phyloP scores from a whole-genome alignment of 176 grass and related monocot species.

The Eleusine coracana region DNA sequence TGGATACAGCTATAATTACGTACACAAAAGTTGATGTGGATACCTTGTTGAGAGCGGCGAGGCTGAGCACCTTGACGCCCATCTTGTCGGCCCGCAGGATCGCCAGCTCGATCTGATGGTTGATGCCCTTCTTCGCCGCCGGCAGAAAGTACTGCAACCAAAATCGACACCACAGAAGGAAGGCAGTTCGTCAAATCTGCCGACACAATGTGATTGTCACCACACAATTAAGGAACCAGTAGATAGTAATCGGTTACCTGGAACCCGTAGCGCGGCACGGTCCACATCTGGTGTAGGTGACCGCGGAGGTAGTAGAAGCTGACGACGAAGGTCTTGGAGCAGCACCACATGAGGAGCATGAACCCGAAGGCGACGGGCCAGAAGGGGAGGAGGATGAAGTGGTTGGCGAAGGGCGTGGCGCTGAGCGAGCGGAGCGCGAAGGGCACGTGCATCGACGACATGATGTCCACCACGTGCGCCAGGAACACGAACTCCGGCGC shows the following conservation, averaged over 20 bases:
- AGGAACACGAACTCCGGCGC: conserved; percentile 85
- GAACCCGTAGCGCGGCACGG: conserved; percentile 79
- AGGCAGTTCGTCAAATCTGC: background rate
- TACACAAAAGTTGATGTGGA: too few species aligned
- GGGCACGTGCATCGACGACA: conserved; percentile 72
- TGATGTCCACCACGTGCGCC: conserved; percentile 75
- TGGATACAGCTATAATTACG: background rate
- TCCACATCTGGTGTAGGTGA: conserved; percentile 72
- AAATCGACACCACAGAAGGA: too few species aligned
- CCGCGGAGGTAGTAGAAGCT: conserved; percentile 72
- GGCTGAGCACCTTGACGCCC: conserved; percentile 93
- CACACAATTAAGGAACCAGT: background rate
- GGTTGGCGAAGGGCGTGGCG: conserved; percentile 49
- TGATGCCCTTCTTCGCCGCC: conserved; percentile 76
- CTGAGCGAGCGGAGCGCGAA: conserved; percentile 66
- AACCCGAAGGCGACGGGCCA: conserved; percentile 53
- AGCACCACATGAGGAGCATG: conserved; percentile 76
- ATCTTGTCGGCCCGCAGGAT: conserved; percentile 77
- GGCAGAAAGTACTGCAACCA: conserved; percentile 74
- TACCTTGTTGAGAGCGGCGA: conserved; percentile 93
- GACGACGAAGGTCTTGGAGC: conserved; percentile 85
- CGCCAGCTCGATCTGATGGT: conserved; percentile 82
- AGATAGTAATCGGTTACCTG: conserved; percentile 43
- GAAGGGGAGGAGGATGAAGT: conserved; percentile 46
- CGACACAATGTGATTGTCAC: background rate